Evolutionary conservation across 2,329 filamentous ascomycete genomes (phyloP).

Genomic region (Hypoxylon sp.): DNA sequence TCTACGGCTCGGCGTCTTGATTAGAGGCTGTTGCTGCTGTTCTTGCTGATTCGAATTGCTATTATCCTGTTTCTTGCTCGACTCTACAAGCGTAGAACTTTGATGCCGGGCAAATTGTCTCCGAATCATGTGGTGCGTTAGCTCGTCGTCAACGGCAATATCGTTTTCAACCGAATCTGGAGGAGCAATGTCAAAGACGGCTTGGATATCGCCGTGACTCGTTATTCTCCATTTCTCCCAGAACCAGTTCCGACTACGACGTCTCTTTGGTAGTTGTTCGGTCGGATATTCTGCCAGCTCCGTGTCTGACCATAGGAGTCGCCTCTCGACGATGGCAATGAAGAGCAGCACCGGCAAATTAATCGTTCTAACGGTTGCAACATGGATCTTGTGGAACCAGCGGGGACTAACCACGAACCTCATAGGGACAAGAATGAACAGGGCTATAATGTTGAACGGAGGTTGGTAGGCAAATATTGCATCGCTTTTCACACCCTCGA

Average conservation of each 20-base stretch:
- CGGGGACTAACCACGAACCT: conserved; percentile 83
- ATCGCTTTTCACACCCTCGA: conserved; percentile 88
- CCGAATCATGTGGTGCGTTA: conserved; percentile 70
- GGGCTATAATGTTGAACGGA: conserved; percentile 84
- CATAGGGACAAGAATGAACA: conserved; percentile 79
- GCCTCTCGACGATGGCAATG: conserved; percentile 78
- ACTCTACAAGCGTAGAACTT: conserved; percentile 52
- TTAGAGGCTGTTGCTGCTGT: conserved; percentile 10
- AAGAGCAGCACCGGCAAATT: conserved; percentile 81
- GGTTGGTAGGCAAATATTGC: conserved; percentile 86
- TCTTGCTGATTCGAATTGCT: conserved; percentile 24
- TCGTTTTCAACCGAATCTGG: conserved; percentile 71
- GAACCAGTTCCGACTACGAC: conserved; percentile 61
- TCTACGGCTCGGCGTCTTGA: conserved; percentile 59
- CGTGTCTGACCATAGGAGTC: conserved; percentile 70
- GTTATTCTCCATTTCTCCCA: conserved; percentile 78
- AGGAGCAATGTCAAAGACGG: conserved; percentile 79
- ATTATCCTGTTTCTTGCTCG: conserved; percentile 30
- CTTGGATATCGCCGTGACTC: conserved; percentile 77
- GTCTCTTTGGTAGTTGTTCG: conserved; percentile 44
- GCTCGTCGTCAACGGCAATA: conserved; percentile 70
- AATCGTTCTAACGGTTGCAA: conserved; percentile 78
- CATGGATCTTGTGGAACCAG: conserved; percentile 93
- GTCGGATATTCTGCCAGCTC: conserved; percentile 48
- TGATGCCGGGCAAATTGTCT: conserved; percentile 66